Conservation (phyloP, 805 yeast species). For the Deakozyma indianensis region DNA sequence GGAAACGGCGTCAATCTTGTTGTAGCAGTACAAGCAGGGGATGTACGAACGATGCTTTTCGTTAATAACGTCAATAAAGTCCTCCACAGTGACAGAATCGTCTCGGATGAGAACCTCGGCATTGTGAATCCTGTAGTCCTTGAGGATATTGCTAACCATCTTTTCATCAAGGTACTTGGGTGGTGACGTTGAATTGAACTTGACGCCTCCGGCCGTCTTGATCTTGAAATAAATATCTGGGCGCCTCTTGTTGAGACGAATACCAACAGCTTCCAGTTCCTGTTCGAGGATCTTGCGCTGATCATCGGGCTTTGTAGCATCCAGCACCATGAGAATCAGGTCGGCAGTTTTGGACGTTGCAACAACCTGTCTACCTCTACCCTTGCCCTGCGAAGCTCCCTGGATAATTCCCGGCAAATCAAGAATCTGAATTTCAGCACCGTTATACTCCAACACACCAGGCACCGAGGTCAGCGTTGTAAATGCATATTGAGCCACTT, state of each 20-base stretch:
- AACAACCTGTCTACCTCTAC: constrained; percentile 93
- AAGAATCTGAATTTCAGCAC: constrained; percentile 94
- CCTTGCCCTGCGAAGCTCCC: constrained; percentile 95
- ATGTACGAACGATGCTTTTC: constrained; percentile 78
- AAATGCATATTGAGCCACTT: constrained; percentile 88
- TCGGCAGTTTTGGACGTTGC: constrained; percentile 95
- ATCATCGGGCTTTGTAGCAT: constrained; percentile 86
- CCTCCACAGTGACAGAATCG: constrained; percentile 81
- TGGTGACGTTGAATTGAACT: constrained; percentile 65
- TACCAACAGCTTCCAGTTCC: constrained; percentile 89
- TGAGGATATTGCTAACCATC: constrained; percentile 57
- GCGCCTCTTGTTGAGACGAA: constrained; percentile 63
- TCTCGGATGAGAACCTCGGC: constrained; percentile 89
- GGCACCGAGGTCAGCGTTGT: constrained; percentile 95
- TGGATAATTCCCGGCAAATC: constrained; percentile 95
- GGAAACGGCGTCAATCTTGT: constrained; percentile 90
- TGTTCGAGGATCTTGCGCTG: constrained; percentile 77
- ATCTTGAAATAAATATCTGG: constrained; percentile 71
- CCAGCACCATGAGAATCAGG: constrained; percentile 80
- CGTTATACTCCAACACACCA: constrained; percentile 86
- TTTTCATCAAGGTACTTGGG: constrained; percentile 74
- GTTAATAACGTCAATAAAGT: constrained; percentile 81
- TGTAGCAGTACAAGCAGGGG: constrained; percentile 85
- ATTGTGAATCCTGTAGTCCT: constrained; percentile 81
- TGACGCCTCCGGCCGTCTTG: constrained; percentile 86